These are phyloP conservation scores for Aureobasidium sp. DNA, from an alignment of 2,329 filamentous ascomycete genomes.

Conservation along the genomic window DNA sequence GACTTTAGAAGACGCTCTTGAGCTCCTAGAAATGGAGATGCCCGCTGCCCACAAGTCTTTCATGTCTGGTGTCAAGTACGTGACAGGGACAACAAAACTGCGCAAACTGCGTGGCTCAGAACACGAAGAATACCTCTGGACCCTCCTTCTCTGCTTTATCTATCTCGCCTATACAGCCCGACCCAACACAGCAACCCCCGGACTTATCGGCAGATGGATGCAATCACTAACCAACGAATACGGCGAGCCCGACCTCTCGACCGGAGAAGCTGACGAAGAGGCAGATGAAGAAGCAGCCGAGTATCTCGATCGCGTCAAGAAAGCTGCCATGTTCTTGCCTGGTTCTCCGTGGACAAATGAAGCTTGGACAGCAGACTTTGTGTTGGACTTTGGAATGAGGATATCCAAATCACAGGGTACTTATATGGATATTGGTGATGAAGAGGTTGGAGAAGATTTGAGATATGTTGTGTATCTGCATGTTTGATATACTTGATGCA, in stretches of 20 bases:
- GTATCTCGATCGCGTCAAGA: slow-evolving; percentile 12
- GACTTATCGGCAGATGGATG: slow-evolving; percentile 8
- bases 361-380: slow-evolving; percentile 21
- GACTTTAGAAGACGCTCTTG: slow-evolving; percentile 23
- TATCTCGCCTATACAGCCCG: background rate
- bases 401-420: slow-evolving; percentile 24
- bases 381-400: slow-evolving; percentile 23
- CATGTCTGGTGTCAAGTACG: slow-evolving; percentile 24
- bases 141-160: slow-evolving; percentile 24
- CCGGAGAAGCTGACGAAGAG: slow-evolving; percentile 16
- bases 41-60: slow-evolving; percentile 18
- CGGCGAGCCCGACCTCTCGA: slow-evolving; percentile 9
- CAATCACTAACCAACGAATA: slow-evolving; percentile 17
- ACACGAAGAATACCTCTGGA: slow-evolving; percentile 30
- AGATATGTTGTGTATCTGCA: slow-evolving; percentile 25
- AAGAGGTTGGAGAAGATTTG: slow-evolving; percentile 14
- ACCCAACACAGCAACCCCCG: background rate
- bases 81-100: slow-evolving; percentile 23
- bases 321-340: slow-evolving; percentile 10
- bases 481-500: background rate
- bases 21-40: slow-evolving; percentile 43
- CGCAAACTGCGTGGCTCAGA: slow-evolving; percentile 23
- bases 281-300: slow-evolving; percentile 16
- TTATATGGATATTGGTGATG: slow-evolving; percentile 23
- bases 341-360: slow-evolving; percentile 18